Conservation (phyloP, 345 rosid genomes). For the Angophora floribunda region DNA sequence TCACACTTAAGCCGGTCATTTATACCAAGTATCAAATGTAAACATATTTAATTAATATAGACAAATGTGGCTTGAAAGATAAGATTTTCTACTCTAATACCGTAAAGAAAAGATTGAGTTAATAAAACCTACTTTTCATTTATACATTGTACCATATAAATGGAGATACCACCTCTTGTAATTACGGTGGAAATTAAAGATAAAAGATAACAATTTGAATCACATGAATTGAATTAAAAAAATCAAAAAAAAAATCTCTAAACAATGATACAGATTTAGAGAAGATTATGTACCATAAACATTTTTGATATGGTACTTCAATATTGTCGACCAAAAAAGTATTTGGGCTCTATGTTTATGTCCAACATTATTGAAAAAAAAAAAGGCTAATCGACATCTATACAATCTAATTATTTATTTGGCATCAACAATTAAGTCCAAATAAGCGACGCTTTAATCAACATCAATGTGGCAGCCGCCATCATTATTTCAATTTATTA, state of each 20-base stretch:
- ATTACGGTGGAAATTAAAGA: neutral
- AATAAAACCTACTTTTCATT: too few species aligned
- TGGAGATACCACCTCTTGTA: neutral
- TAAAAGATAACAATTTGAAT: too few species aligned
- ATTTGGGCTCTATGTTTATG: neutral
- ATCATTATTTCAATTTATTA: neutral
- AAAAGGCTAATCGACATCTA: neutral
- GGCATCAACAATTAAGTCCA: neutral
- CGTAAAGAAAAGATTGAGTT: neutral
- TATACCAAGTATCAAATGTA: neutral
- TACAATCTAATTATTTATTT: neutral
- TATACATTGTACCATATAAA: too few species aligned
- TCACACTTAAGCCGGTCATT: neutral
- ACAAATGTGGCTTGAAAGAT: too few species aligned
- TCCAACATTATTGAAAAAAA: neutral
- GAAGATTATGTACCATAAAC: neutral
- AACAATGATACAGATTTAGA: too few species aligned
- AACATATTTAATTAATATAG: too few species aligned
- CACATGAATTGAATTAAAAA: neutral
- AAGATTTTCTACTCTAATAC: neutral
- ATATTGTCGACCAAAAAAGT: neutral
- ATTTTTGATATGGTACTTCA: neutral
- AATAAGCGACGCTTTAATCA: neutral
- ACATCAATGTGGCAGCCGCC: fast-evolving
- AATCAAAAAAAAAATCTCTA: too few species aligned